Percentiles rank a stretch among this genome's conserved stretches.
Conservation (phyloP, 495 filamentous ascomycete genomes). For the Trichoderma gamsii region DNA sequence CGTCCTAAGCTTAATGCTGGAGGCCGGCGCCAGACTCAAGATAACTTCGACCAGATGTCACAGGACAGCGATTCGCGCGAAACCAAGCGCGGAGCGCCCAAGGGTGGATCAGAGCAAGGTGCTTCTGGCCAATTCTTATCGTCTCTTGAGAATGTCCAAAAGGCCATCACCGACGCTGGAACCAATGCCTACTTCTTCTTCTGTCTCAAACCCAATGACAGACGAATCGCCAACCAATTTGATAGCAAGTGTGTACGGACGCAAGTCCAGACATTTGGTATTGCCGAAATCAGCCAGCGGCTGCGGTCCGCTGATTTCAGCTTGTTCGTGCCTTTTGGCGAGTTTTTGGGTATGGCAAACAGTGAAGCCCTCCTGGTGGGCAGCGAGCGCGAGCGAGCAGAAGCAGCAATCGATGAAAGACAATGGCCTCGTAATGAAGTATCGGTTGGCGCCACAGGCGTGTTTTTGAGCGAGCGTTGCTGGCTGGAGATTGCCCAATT, state of each 20-base stretch:
- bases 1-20: conserved; percentile 35
- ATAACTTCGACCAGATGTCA: conserved; percentile 19
- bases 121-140: conserved; percentile 88
- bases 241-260: conserved; percentile 96
- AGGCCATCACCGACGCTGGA: conserved; percentile 70
- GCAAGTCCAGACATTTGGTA: conserved; percentile 91
- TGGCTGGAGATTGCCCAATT: conserved; percentile 85
- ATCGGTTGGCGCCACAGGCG: conserved; percentile 80
- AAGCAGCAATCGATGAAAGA: conserved; percentile 80
- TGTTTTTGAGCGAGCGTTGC: conserved; percentile 91
- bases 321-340: conserved; percentile 89
- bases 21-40: conserved; percentile 20
- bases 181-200: conserved; percentile 94
- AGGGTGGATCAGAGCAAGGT: conserved; percentile 57
- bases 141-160: conserved; percentile 80
- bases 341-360: conserved; percentile 86
- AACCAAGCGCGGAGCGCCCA: conserved; percentile 32
- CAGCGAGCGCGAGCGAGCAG: conserved; percentile 87
- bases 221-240: conserved; percentile 95
- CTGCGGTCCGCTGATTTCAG: conserved; percentile 91
- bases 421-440: conserved; percentile 91
- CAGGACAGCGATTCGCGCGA: conserved; percentile 27
- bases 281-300: conserved; percentile 92
- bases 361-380: conserved; percentile 77
- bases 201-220: conserved; percentile 94